Evolutionary conservation across 2,329 filamentous ascomycete genomes (phyloP).

Genomic region (Leptoxyphium fumago): DNA sequence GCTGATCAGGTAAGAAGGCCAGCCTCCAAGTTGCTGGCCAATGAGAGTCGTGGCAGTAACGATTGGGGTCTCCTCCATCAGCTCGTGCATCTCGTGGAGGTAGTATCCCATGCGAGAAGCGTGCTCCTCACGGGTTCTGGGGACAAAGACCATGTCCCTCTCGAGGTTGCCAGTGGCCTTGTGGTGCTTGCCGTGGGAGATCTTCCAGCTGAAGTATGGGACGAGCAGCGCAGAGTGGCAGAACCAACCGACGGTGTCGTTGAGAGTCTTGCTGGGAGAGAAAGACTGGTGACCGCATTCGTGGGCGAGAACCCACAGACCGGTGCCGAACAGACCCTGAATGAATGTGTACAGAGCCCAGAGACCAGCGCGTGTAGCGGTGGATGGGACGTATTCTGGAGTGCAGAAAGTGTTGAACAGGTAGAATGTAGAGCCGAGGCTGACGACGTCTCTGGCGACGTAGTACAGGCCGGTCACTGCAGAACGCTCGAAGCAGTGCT

Average conservation of each 20-base stretch:
- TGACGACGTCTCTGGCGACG: slow-evolving; percentile 65
- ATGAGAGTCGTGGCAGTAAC: slow-evolving; percentile 61
- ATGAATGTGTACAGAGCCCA: slow-evolving; percentile 61
- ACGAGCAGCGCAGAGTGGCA: slow-evolving; percentile 80
- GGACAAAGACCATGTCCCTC: slow-evolving; percentile 98
- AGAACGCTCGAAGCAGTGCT: slow-evolving; percentile 91
- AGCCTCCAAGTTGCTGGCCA: slow-evolving; percentile 77
- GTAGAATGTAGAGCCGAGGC: slow-evolving; percentile 64
- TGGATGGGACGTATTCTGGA: slow-evolving; percentile 63
- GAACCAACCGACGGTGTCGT: slow-evolving; percentile 85
- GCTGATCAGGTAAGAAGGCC: slow-evolving; percentile 78
- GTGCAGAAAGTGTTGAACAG: slow-evolving; percentile 83
- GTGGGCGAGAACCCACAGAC: slow-evolving; percentile 91
- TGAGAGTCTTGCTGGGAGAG: slow-evolving; percentile 78
- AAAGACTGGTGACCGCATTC: slow-evolving; percentile 97
- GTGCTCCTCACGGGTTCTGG: slow-evolving; percentile 72
- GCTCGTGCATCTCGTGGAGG: slow-evolving; percentile 69
- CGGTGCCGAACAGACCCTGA: slow-evolving; percentile 87
- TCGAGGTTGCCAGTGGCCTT: slow-evolving; percentile 96
- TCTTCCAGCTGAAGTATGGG: slow-evolving; percentile 98
- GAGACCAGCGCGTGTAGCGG: slow-evolving; percentile 47
- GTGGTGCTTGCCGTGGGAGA: slow-evolving; percentile 98
- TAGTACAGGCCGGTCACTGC: slow-evolving; percentile 61
- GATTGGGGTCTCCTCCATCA: slow-evolving; percentile 89
- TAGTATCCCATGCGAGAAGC: slow-evolving; percentile 60